phyloP scores from a whole-genome alignment of 2,329 filamentous ascomycete genomes.

The Hymenoscyphus fraxineus region DNA sequence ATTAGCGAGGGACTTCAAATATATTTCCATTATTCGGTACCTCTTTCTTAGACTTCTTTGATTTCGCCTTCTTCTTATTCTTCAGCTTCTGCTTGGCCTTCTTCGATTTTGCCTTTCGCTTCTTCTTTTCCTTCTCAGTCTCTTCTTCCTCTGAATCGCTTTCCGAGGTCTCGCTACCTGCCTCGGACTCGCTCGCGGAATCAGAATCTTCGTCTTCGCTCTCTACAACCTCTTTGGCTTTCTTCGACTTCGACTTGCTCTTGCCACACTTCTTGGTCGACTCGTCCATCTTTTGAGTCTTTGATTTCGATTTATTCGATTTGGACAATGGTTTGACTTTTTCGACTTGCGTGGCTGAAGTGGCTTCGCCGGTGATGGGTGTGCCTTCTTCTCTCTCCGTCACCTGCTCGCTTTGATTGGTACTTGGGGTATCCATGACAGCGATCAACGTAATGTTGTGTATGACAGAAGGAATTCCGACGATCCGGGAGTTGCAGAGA shows the following conservation, averaged over 20 bases:
- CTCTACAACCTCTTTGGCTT: conserved; percentile 24
- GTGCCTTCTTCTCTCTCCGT: conserved; percentile 13
- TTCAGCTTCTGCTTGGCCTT: conserved; percentile 34
- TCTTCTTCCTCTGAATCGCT: conserved; percentile 28
- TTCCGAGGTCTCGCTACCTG: conserved; percentile 16
- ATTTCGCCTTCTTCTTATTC: conserved; percentile 38
- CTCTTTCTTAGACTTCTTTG: conserved; percentile 38
- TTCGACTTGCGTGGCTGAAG: conserved; percentile 7
- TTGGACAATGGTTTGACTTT: conserved; percentile 8
- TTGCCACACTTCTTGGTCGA: conserved; percentile 18
- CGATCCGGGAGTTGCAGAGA: conserved; percentile 4
- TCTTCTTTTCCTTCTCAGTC: conserved; percentile 33
- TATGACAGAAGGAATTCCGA: conserved; percentile 6
- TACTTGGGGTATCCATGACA: conserved; percentile 16
- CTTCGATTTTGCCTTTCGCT: conserved; percentile 35
- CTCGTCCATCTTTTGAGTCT: conserved; percentile 15
- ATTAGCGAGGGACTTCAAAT: conserved; percentile 13
- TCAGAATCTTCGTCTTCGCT: conserved; percentile 25
- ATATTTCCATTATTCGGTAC: conserved; percentile 20
- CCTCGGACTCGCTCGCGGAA: conserved; percentile 20
- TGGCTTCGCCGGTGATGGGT: conserved; percentile 3
- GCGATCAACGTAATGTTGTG: conserved; percentile 2
- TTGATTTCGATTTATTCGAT: conserved; percentile 15
- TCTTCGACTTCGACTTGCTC: conserved; percentile 28
- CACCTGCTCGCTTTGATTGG: conserved; percentile 14